A percentile compares a stretch with the other conserved stretches of the same genome.
Conservation (phyloP, 2,329 filamentous ascomycete species). For the Neopestalotiopsis clavispora region DNA sequence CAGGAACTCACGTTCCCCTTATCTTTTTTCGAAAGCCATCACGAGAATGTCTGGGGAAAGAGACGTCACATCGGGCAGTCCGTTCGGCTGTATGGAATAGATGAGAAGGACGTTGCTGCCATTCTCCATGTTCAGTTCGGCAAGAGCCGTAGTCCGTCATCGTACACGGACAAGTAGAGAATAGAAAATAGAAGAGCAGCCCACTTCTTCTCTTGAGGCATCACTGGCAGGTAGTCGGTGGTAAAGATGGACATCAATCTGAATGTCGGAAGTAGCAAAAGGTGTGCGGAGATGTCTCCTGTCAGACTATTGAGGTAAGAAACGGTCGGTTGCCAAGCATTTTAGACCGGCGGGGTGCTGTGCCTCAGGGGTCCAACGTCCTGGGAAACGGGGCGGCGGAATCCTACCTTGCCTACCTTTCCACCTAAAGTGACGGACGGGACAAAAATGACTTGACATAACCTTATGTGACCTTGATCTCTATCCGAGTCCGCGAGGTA, state of each 20-base stretch:
- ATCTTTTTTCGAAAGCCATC: background rate
- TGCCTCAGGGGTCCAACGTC: background rate
- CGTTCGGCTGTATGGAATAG: no score
- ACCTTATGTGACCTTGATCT: background rate
- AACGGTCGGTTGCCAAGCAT: conserved; percentile 1
- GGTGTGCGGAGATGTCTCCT: background rate
- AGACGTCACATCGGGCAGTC: background rate
- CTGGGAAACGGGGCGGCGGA: background rate
- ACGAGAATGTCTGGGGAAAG: background rate
- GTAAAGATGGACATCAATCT: no score
- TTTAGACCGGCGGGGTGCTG: background rate
- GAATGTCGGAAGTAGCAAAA: background rate
- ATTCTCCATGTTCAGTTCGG: background rate
- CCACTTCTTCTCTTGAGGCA: no score
- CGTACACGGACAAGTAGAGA: no score
- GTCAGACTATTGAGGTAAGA: background rate
- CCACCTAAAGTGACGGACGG: background rate
- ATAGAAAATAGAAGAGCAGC: no score
- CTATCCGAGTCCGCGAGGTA: background rate
- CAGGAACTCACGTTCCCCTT: background rate
- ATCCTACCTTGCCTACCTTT: background rate
- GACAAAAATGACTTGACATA: background rate
- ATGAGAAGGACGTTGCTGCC: no score
- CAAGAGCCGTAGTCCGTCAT: no score
- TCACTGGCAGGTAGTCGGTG: no score